Conservation (phyloP, 2,329 filamentous ascomycete genomes). For the Aspergillus transmontanensis region DNA sequence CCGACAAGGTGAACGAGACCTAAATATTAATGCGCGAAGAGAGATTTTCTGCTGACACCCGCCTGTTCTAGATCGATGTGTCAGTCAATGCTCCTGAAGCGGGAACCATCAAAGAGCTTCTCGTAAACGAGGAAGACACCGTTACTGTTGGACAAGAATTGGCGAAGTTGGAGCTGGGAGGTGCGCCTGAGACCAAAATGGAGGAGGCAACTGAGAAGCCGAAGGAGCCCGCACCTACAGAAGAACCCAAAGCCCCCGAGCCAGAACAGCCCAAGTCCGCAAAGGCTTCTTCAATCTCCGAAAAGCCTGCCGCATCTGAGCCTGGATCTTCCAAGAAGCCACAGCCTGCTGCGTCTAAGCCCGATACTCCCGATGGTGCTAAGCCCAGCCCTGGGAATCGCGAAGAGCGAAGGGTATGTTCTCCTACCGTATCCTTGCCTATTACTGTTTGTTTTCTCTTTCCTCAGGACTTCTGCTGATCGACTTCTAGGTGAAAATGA, state of each 20-base stretch:
- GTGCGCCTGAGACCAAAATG: slow-evolving; percentile 58
- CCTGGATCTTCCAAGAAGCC: slow-evolving; percentile 20
- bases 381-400: slow-evolving; percentile 65
- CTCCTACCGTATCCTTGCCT: not conserved
- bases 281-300: slow-evolving; percentile 34
- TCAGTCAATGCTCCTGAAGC: slow-evolving; percentile 91
- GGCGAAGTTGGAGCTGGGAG: slow-evolving; percentile 80
- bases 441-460: not conserved
- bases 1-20: slow-evolving; percentile 76
- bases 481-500: slow-evolving; percentile 85
- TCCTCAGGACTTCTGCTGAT: slow-evolving; percentile 5
- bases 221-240: slow-evolving; percentile 61
- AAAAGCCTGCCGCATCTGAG: slow-evolving; percentile 47
- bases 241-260: slow-evolving; percentile 39
- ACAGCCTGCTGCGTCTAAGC: slow-evolving; percentile 25
- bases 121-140: slow-evolving; percentile 92
- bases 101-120: slow-evolving; percentile 86
- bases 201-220: slow-evolving; percentile 60
- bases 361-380: slow-evolving; percentile 20
- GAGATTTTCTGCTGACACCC: not conserved
- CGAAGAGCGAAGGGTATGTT: slow-evolving; percentile 81
- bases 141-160: slow-evolving; percentile 93
- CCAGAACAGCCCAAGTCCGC: slow-evolving; percentile 32
- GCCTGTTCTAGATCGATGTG: slow-evolving; percentile 76
- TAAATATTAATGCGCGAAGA: too few species aligned